Base-by-base conservation (phyloP, 805 yeast species). In the Candida glaebosa region DNA sequence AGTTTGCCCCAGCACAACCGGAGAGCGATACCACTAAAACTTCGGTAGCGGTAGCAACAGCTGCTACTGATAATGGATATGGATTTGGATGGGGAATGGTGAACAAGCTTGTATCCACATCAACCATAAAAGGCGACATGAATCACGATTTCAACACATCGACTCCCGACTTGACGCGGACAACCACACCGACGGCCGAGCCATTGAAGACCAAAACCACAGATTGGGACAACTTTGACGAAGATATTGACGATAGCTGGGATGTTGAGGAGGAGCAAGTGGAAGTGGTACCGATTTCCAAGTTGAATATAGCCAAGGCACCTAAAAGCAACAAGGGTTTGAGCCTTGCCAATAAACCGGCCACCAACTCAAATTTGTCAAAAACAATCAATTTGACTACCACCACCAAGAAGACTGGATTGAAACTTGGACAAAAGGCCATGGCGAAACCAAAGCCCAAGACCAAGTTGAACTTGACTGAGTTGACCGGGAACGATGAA, bases 11-110 rank as follows among this genome's bases (percentile, higher is more conserved):
- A 1, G 25, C 46, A 1, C 37, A 38, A 18, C 40, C 25, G 2
- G 36, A 26, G 6, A 31, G 31, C 17, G 45, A 40, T 24, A 36
- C 40, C 12, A 34, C 42, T 12, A 48, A 34, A 18, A 37, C 34
- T 10, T 18, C 46, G n/a, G 31, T 20, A 15, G 12, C 37, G 3
- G 25, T 36, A 10, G 30, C 4, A 9, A 7, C 17, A 14, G 31
- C 24, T 31, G 17, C n/a, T 10, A 24, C 22, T 3, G 46, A 51
- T 10, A 45, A 47, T 19, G 38, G 47, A 8, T 38, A 49, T 4
- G 40, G 36, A 10, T 57, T 67, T 44, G 69, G 71, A 2, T 69
- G 73, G 73, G 57, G 52, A 31, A 53, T 65, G 38, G 62, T 67
- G 18, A 65, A 59, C 44, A 65, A 61, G 41, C 49, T 67, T 7